Base-by-base conservation (phyloP, 306 rosid genomes). In the Canavalia gladiata region DNA sequence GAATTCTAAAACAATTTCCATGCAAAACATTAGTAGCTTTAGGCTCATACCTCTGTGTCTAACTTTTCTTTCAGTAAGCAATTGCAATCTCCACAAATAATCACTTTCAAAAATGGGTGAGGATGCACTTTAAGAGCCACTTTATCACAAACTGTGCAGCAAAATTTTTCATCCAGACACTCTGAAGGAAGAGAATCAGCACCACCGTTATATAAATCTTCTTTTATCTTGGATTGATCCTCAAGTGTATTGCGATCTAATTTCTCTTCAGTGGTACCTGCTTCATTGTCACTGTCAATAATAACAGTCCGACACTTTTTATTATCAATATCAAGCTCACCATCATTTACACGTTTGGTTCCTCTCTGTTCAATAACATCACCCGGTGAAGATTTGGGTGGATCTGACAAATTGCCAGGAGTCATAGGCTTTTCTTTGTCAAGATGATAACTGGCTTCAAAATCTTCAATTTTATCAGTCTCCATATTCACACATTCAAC, bases 101-200 rank as follows among this genome's bases (percentile, higher is more conserved):
- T 91, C 71, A 94, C 98, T 77, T 87, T 81, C 79, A 94, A 85
- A 84, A 84, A 78, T 45, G 98, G 98, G 85, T 94, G 98, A 39
- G 78, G 72, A 52, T 87, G 72, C 69, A 88, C 90, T 81, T 94
- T 83, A 70, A 54, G 77, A 68, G 83, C 88, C 72, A 81, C 81
- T 78, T 90, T 84, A 77, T 78, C 81, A 84, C 98, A 94, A 68
- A 91, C 86, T 41, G 97, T 94, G 75, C 98, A 94, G 79, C 25
- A 68, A 63, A 85, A 82, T 49, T 85, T 90, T 77, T 87, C 87
- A 62, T 80, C 82, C 72, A 51, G 79, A 52, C 64, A 45, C 81
- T 86, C 81, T 6, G 83, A 81, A 75, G 88, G 82, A 56, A 85
- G 78, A 81, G 84, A 67, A 81, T 71, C 84, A 81, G 68, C 81